These are phyloP conservation scores for Juglanconis oblonga DNA, from an alignment of 2,329 filamentous ascomycete genomes.

Conservation along the genomic window DNA sequence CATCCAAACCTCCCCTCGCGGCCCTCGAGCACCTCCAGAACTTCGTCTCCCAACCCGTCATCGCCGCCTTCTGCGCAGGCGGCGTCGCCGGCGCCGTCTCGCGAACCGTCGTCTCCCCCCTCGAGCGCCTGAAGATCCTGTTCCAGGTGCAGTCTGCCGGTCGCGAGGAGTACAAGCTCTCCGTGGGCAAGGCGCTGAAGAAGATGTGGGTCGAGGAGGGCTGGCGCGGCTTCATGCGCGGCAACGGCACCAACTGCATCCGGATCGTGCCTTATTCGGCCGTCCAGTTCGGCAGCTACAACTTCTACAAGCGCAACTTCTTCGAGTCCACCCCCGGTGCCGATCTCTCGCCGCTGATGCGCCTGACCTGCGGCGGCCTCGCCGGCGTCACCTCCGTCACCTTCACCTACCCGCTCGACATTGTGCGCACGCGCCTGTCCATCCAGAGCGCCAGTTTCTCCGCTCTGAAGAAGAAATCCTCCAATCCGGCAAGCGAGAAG, in stretches of 20 bases:
- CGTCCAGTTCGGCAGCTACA: constrained; percentile 97
- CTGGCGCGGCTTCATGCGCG: constrained; percentile 95
- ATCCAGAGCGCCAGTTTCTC: constrained; percentile 98
- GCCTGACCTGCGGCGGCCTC: constrained; percentile 84
- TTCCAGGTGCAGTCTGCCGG: constrained; percentile 92
- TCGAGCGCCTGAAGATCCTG: constrained; percentile 96
- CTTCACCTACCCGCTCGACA: constrained; percentile 94
- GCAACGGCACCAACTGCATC: constrained; percentile 97
- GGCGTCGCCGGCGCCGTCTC: constrained; percentile 96
- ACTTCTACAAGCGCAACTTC: constrained; percentile 87
- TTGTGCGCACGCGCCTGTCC: constrained; percentile 90
- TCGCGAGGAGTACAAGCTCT: constrained; percentile 89
- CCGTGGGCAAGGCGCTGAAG: constrained; percentile 78
- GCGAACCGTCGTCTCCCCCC: constrained; percentile 90
- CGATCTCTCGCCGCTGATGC: constrained; percentile 68
- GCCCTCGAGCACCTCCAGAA: constrained; percentile 38
- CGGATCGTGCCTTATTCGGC: constrained; percentile 97
- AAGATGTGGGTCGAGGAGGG: constrained; percentile 99
- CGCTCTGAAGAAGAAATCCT: constrained; percentile 56
- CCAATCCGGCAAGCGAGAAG: constrained; percentile 50
- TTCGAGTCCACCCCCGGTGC: constrained; percentile 74
- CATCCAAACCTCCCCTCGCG: constrained; percentile 23
- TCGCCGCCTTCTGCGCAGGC: constrained; percentile 90
- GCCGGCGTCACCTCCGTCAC: constrained; percentile 95
- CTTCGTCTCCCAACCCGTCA: constrained; percentile 73